phyloP scores from a whole-genome alignment of 2,329 filamentous ascomycete genomes.

The Ceratocystis eucalypticola region DNA sequence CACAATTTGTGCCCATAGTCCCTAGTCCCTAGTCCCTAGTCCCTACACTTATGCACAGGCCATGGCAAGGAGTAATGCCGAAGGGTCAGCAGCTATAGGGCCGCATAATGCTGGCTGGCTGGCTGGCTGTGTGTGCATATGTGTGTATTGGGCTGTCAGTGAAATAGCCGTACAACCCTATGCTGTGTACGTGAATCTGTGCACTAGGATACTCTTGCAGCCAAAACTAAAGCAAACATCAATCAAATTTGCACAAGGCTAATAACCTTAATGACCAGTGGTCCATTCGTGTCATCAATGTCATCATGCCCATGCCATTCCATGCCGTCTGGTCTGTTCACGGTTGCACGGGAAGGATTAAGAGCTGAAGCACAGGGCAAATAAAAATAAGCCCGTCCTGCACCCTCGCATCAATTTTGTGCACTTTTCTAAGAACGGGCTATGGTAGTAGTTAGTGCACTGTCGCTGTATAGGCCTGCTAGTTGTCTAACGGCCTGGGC shows the following conservation, averaged over 20 bases:
- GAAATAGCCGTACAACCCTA: no score
- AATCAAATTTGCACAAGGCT: neutral
- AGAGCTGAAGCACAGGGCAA: neutral
- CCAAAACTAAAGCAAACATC: neutral
- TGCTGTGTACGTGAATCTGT: no score
- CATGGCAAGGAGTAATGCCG: neutral
- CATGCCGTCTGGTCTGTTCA: neutral
- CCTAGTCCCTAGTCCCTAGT: no score
- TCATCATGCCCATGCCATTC: no score
- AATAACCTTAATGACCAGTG: neutral
- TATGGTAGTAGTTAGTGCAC: neutral
- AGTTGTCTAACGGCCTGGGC: neutral
- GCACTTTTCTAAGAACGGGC: neutral
- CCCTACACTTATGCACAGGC: no score
- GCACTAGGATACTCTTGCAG: no score
- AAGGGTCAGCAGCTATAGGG: neutral
- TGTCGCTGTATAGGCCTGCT: neutral
- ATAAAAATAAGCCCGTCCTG: neutral
- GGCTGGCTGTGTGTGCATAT: no score
- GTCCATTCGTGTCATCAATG: neutral
- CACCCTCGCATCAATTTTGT: neutral
- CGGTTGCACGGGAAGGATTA: conserved; percentile 5
- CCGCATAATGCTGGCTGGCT: no score
- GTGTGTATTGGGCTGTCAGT: no score
- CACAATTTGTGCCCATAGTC: no score